Percentiles rank a stretch among this genome's conserved stretches.
These are phyloP conservation scores for Ophiostoma montium DNA, from an alignment of 2,329 filamentous ascomycete species.

Conservation along the genomic window DNA sequence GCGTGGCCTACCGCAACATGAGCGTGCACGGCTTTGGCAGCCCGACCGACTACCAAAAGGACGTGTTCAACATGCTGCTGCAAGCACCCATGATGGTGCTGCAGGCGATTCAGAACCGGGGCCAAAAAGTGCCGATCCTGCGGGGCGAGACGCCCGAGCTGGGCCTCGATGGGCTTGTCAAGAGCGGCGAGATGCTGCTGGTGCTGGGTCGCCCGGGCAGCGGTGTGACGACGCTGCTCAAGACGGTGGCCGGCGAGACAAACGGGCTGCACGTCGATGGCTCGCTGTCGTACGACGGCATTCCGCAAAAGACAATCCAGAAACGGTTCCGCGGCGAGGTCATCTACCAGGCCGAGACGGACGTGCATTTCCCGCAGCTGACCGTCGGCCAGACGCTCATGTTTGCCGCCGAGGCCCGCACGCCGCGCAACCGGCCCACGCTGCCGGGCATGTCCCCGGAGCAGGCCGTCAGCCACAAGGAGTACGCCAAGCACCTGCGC, in stretches of 20 bases:
- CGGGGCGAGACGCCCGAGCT: slow-evolving; percentile 22
- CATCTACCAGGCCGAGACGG: slow-evolving; percentile 65
- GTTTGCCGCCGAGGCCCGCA: slow-evolving; percentile 59
- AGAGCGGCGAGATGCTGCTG: slow-evolving; percentile 41
- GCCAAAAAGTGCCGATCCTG: slow-evolving; percentile 39
- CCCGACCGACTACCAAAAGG: slow-evolving; percentile 55
- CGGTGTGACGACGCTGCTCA: slow-evolving; percentile 43
- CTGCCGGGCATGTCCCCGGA: neutral
- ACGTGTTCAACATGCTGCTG: slow-evolving; percentile 47
- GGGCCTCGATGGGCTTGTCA: slow-evolving; percentile 29
- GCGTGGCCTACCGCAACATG: slow-evolving; percentile 51
- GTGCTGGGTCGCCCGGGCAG: slow-evolving; percentile 43
- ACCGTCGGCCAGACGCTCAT: slow-evolving; percentile 66
- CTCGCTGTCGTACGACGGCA: slow-evolving; percentile 7
- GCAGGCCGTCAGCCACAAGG: slow-evolving; percentile 22
- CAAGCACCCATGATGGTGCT: slow-evolving; percentile 28
- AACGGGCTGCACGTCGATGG: slow-evolving; percentile 29
- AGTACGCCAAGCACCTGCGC: slow-evolving; percentile 41
- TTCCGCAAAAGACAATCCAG: slow-evolving; percentile 21
- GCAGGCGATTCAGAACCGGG: slow-evolving; percentile 35
- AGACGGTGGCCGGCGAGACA: slow-evolving; percentile 56
- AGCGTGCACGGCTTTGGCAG: slow-evolving; percentile 54
- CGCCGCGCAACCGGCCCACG: slow-evolving; percentile 43
- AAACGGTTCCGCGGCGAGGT: slow-evolving; percentile 22
- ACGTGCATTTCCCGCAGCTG: slow-evolving; percentile 67